Evolutionary conservation across 768 basidiomycete species (phyloP).

Genomic region (Tylopilus plumbeoviolaceoides): DNA sequence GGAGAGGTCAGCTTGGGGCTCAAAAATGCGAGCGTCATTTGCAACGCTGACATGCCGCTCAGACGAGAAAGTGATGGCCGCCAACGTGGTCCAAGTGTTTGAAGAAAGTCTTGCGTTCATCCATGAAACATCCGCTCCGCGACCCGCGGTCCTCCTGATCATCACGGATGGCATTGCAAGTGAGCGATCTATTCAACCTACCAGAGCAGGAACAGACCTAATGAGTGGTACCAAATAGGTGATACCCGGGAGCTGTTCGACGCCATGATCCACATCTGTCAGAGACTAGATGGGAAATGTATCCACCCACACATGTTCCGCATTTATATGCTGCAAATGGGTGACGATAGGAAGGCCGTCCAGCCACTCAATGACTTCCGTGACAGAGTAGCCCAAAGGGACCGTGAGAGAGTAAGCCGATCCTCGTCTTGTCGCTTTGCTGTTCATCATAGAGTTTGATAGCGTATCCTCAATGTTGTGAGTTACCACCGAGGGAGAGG

Average conservation of each 20-base stretch:
- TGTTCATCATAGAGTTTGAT: background rate
- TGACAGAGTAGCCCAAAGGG: constrained; percentile 15
- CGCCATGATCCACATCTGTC: constrained; percentile 7
- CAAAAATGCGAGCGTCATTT: background rate
- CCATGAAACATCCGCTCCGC: background rate
- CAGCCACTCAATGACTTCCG: constrained; percentile 21
- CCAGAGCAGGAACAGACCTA: background rate
- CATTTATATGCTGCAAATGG: constrained; percentile 24
- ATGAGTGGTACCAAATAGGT: constrained; percentile 1
- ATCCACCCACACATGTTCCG: constrained; percentile 20
- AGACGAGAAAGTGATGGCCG: constrained; percentile 17
- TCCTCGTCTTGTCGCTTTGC: background rate
- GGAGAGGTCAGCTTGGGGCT: constrained; percentile 14
- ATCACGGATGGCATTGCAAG: constrained; percentile 20
- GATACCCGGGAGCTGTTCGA: constrained; percentile 13
- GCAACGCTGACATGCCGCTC: background rate
- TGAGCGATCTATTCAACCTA: background rate
- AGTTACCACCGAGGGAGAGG: constrained; percentile 25
- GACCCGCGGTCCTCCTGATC: constrained; percentile 14
- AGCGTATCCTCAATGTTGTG: constrained; percentile 21
- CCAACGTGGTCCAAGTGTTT: constrained; percentile 18
- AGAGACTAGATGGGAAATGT: constrained; percentile 4
- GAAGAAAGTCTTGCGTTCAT: constrained; percentile 11
- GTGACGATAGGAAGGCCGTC: constrained; percentile 20
- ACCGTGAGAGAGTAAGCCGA: constrained; percentile 12